These are phyloP conservation scores for Salicornia ramosissima DNA, from an alignment of 148 eudicot species.

Conservation along the genomic window DNA sequence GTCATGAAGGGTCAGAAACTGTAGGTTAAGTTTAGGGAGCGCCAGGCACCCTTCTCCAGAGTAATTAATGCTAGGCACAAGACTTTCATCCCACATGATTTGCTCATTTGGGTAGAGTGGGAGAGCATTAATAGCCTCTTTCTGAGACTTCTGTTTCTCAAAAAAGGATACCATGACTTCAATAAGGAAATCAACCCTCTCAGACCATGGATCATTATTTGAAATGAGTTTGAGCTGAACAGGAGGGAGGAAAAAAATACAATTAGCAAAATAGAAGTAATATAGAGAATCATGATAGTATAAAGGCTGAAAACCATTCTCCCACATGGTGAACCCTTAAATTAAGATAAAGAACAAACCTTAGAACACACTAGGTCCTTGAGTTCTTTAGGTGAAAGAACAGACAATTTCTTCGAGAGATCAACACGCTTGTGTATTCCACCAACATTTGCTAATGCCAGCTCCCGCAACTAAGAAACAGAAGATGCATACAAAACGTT, in stretches of 20 bases:
- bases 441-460: slow-evolving; percentile 87
- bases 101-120: slow-evolving; percentile 97
- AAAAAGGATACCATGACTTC: slow-evolving; percentile 96
- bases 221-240: slow-evolving; percentile 87
- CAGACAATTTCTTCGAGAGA: slow-evolving; percentile 78
- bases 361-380: slow-evolving; percentile 82
- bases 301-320: background rate
- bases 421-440: slow-evolving; percentile 79
- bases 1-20: slow-evolving; percentile 93
- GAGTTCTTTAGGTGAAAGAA: slow-evolving; percentile 69
- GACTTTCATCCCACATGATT: slow-evolving; percentile 99
- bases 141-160: slow-evolving; percentile 88
- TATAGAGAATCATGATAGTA: slow-evolving; percentile 3
- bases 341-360: slow-evolving; percentile 29
- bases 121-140: slow-evolving; percentile 95
- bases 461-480: slow-evolving; percentile 61
- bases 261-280: slow-evolving; percentile 19
- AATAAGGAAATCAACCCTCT: slow-evolving; percentile 89
- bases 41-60: slow-evolving; percentile 99
- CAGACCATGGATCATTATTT: slow-evolving; percentile 86
- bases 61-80: slow-evolving; percentile 96
- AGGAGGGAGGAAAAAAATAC: slow-evolving; percentile 11
- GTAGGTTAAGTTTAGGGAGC: slow-evolving; percentile 92
- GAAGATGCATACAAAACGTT: slow-evolving; percentile 10
- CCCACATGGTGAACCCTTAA: background rate